Conservation (phyloP, 768 basidiomycete genomes). For the Lactarius tabidus region DNA sequence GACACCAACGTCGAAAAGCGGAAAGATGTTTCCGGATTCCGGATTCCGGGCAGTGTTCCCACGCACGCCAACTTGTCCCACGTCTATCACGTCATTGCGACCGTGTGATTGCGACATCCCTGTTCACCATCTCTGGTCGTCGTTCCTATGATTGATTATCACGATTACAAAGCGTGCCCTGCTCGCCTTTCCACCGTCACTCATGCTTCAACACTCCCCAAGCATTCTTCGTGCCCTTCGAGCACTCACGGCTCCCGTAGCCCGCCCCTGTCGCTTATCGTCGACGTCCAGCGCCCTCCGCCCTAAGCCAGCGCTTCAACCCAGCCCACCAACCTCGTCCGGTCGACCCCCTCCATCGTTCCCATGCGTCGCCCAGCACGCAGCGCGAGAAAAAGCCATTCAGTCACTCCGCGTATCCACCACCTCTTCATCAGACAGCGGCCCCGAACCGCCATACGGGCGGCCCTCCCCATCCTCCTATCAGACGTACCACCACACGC, state of each 20-base stretch:
- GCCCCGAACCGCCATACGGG: slow-evolving; percentile 81
- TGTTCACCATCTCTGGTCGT: slow-evolving; percentile 3
- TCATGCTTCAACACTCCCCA: not conserved
- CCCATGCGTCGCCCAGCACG: slow-evolving; percentile 83
- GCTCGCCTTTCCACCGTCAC: not conserved
- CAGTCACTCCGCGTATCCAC: slow-evolving; percentile 28
- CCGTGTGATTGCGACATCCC: slow-evolving; percentile 12
- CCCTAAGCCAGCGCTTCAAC: not conserved
- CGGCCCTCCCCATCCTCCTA: slow-evolving; percentile 75
- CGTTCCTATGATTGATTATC: not conserved
- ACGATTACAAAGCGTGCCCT: not conserved
- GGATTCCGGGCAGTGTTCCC: not conserved
- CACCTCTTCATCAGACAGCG: slow-evolving; percentile 33
- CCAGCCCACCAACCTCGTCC: not conserved
- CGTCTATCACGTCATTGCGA: not conserved
- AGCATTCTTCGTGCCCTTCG: not conserved
- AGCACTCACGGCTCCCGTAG: not conserved
- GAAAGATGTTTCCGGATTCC: not conserved
- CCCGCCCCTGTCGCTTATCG: not conserved
- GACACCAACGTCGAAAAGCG: no score
- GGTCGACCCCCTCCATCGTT: slow-evolving; percentile 35
- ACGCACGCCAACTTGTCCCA: not conserved
- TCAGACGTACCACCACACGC: slow-evolving; percentile 56
- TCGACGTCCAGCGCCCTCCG: slow-evolving; percentile 1
- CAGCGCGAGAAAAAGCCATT: slow-evolving; percentile 58